phyloP scores from a whole-genome alignment of 2,329 filamentous ascomycete genomes.

The Pseudomassariella vexata region DNA sequence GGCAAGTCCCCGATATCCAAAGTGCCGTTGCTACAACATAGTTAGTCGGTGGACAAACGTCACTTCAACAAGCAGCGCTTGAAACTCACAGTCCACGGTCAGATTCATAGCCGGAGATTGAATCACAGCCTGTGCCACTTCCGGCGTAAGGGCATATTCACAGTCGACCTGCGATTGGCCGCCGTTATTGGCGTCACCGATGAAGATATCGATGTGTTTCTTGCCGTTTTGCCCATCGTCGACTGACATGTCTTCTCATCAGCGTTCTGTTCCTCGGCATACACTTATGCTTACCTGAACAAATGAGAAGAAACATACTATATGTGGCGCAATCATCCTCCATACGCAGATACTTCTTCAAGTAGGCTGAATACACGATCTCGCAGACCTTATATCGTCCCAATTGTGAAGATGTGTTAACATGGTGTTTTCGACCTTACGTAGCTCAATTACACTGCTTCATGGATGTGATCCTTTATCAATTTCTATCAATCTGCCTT shows the following conservation, averaged over 20 bases:
- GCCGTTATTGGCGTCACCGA: conserved; percentile 25
- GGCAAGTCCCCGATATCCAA: conserved; percentile 14
- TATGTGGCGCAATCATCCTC: conserved; percentile 18
- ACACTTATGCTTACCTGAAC: background rate
- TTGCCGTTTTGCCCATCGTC: conserved; percentile 17
- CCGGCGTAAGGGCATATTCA: conserved; percentile 27
- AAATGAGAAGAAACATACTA: conserved; percentile 12
- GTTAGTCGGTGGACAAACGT: conserved; percentile 5
- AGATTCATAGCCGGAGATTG: conserved; percentile 21
- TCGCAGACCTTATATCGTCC: too few species aligned
- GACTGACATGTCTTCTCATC: conserved; percentile 1
- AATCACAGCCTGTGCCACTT: conserved; percentile 20
- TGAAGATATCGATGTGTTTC: conserved; percentile 32
- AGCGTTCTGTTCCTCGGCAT: conserved; percentile 5
- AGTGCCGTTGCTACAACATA: conserved; percentile 14
- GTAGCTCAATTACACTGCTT: too few species aligned
- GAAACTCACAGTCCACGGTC: conserved; percentile 25
- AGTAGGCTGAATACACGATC: conserved; percentile 36
- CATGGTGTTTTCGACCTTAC: too few species aligned
- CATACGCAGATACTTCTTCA: conserved; percentile 35
- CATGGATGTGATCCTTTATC: too few species aligned
- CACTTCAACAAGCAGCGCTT: background rate
- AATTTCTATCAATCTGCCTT: too few species aligned
- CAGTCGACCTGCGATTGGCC: conserved; percentile 27
- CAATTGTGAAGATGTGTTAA: too few species aligned